Evolutionary conservation across 257 asterid genomes (phyloP).

Genomic region (Plantago ovata): DNA sequence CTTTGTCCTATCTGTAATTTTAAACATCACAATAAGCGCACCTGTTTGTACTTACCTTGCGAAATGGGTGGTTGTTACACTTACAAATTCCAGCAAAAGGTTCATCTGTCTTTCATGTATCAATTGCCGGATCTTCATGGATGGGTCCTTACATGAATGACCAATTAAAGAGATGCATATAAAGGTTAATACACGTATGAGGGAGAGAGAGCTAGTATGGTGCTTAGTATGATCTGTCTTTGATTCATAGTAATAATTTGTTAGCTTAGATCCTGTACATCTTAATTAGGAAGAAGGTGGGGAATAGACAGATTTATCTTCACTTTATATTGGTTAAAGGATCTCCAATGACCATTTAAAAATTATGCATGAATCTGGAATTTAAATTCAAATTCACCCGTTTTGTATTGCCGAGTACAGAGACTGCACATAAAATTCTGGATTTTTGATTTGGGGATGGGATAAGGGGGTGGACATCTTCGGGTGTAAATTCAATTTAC

Average conservation of each 20-base stretch:
- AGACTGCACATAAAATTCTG: not conserved
- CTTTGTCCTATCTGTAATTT: not conserved
- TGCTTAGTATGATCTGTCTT: not conserved
- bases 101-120: not conserved
- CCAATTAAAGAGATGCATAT: not conserved
- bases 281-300: too few relatives aligned
- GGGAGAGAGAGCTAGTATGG: not conserved
- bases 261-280: not conserved
- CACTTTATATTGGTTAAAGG: too few relatives aligned
- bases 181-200: not conserved
- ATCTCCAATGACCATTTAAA: too few relatives aligned
- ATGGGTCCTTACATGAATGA: not conserved
- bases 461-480: not conserved
- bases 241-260: not conserved
- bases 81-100: too few relatives aligned
- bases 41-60: too few relatives aligned
- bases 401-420: too few relatives aligned
- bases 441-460: not conserved
- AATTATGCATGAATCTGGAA: too few relatives aligned
- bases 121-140: not conserved
- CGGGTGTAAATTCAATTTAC: not conserved
- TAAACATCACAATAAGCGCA: too few relatives aligned
- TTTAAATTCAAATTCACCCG: too few relatives aligned
- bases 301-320: not conserved
- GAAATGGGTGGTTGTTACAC: slow-evolving; percentile 35